Evolutionary conservation across 1,284 basidiomycete species (phyloP).

Genomic region (Rhodotorula sp.): DNA sequence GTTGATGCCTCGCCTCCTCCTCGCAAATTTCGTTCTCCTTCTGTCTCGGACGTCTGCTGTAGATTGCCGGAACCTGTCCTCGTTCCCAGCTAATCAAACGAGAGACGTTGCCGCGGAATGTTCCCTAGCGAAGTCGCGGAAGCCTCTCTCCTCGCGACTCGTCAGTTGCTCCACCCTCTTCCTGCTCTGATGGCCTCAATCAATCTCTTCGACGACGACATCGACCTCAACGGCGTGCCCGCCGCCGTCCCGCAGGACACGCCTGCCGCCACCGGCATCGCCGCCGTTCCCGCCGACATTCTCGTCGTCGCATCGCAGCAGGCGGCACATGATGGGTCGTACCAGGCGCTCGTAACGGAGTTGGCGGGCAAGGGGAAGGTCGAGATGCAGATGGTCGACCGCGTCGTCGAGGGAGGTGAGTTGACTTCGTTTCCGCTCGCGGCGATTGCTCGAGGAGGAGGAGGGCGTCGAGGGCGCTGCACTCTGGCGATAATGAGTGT

Average conservation of each 20-base stretch:
- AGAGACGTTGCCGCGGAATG: background rate
- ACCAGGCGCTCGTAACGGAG: conserved; percentile 33
- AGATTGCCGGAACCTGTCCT: too few relatives aligned
- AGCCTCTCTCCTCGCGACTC: background rate
- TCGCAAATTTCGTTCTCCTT: conserved; percentile 1
- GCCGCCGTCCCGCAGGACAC: background rate
- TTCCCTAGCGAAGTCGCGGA: background rate
- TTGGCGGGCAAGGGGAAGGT: conserved; percentile 24
- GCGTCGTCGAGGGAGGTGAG: conserved; percentile 38
- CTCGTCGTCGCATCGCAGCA: conserved; percentile 33
- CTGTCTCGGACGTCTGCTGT: background rate
- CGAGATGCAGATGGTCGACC: conserved; percentile 40
- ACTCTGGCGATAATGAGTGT: background rate
- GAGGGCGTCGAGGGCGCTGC: too few relatives aligned
- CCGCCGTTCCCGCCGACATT: conserved; percentile 4
- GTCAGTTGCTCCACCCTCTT: background rate
- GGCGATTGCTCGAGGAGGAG: too few relatives aligned
- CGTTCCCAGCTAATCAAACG: too few relatives aligned
- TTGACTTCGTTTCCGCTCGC: background rate
- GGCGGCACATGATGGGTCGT: conserved; percentile 38
- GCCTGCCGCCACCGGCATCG: background rate
- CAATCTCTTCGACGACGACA: conserved; percentile 26
- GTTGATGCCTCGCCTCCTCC: background rate
- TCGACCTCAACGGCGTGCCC: conserved; percentile 19
- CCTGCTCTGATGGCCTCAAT: conserved; percentile 12